Percentiles rank a stretch among this genome's conserved stretches.
phyloP scores from a whole-genome alignment of 2,329 filamentous ascomycete species.

The Blastomyces emzantsi region DNA sequence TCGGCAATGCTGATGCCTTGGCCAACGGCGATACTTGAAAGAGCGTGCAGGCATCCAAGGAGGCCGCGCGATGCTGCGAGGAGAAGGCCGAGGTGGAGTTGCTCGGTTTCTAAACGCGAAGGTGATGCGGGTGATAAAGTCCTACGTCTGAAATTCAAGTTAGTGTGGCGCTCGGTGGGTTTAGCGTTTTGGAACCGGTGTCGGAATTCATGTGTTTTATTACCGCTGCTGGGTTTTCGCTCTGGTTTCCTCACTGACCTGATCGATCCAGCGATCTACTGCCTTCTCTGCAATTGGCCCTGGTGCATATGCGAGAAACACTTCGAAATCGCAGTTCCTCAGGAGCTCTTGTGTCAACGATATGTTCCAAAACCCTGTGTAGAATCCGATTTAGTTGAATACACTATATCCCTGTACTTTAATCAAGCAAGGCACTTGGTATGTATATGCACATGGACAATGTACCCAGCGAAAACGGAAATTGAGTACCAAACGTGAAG shows the following conservation, averaged over 20 bases:
- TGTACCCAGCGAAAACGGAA: too few relatives aligned
- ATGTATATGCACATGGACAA: too few relatives aligned
- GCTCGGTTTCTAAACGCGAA: background rate
- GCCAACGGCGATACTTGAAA: background rate
- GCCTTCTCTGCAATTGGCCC: background rate
- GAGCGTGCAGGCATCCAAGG: background rate
- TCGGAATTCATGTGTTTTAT: too few relatives aligned
- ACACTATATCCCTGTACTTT: background rate
- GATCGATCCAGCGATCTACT: background rate
- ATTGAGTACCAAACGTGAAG: too few relatives aligned
- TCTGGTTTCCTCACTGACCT: background rate
- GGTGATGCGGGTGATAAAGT: background rate
- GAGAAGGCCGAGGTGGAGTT: background rate
- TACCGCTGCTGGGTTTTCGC: background rate
- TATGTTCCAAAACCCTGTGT: background rate
- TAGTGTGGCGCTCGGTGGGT: too few relatives aligned
- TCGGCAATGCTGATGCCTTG: background rate
- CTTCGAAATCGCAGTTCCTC: background rate
- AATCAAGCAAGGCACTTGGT: background rate
- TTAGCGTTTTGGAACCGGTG: too few relatives aligned
- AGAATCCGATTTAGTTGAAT: background rate
- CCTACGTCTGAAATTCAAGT: too few relatives aligned
- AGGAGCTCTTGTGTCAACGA: background rate
- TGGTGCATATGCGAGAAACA: background rate
- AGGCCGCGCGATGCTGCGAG: conserved; percentile 1